Evolutionary conservation across 1,284 basidiomycete genomes (phyloP), one percentile per base, ranked within the genome.

Genomic region (Melampsora americana): DNA sequence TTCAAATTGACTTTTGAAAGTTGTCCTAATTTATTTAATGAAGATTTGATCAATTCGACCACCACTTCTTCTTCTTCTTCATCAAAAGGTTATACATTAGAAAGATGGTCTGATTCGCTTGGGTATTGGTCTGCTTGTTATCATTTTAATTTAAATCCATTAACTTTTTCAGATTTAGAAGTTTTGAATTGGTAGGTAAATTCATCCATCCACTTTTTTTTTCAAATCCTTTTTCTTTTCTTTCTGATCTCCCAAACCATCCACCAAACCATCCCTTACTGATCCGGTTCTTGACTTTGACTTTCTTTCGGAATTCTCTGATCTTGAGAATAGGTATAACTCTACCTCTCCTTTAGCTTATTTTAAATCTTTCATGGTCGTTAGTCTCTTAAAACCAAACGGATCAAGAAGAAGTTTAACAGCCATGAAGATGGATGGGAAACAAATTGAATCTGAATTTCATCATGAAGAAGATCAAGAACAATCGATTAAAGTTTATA

Each of bases 71-170:
- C n/a, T n/a, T n/a, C n/a, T n/a, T n/a, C n/a, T n/a, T n/a, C n/a
- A n/a, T n/a, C n/a, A 26, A 6, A n/a, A 18, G 69, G 69, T 6
- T 70, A 9, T 6, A 70, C 69, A 14, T 14, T 70, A n/a, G 56
- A 70, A 18, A 20, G 69, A 6, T 70, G 56, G 56, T 32, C 35
- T 26, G 44, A 59, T n/a, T n/a, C n/a, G n/a, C n/a, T n/a, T 1
- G 12, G 60, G 30, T 70, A 56, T 50, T 70, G 69, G 69, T 42
- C 53, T 23, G 53, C 69, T 5, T 70, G 69, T 60, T 70, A 70
- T 32, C 59, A 70, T 26, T 39, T 62, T 61, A 61, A 62, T 70
- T 35, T 39, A 11, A 46, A 50, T 26, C 69, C 69, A 7, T 18
- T 70, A 20, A 30, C 61, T 6, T 61, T 70, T 23, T 60, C 44